A percentile compares a stretch with the other conserved stretches of the same genome.
phyloP scores from a whole-genome alignment of 2,329 filamentous ascomycete species.

The Nigrospora oryzae region DNA sequence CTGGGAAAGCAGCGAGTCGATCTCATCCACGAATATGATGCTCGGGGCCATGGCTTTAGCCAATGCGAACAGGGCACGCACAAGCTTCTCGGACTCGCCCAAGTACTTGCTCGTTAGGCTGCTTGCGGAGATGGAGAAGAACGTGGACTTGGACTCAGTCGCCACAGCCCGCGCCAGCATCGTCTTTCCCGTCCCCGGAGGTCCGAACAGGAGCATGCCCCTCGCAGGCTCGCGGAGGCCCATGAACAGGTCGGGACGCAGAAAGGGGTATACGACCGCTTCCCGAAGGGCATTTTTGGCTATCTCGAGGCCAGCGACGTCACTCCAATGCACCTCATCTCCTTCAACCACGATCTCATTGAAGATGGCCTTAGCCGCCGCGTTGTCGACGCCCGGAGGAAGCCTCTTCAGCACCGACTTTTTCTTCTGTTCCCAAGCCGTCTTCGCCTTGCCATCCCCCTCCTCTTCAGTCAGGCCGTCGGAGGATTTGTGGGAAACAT shows the following conservation, averaged over 20 bases:
- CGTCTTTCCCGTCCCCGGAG: conserved; percentile 96
- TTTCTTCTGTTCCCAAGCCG: conserved; percentile 55
- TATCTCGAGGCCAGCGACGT: conserved; percentile 82
- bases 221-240: conserved; percentile 87
- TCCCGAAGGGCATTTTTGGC: conserved; percentile 92
- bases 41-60: conserved; percentile 83
- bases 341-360: conserved; percentile 94
- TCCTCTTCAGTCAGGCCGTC: conserved; percentile 28
- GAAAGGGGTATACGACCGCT: conserved; percentile 92
- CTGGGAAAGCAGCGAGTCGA: conserved; percentile 84
- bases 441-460: conserved; percentile 24
- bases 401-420: conserved; percentile 64
- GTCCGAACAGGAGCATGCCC: conserved; percentile 93
- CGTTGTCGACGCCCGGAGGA: conserved; percentile 72
- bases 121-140: conserved; percentile 94
- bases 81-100: conserved; percentile 93
- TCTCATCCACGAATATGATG: conserved; percentile 98
- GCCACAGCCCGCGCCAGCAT: conserved; percentile 94
- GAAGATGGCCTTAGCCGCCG: conserved; percentile 81
- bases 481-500: conserved; percentile 37
- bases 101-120: conserved; percentile 93
- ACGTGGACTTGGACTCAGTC: conserved; percentile 88
- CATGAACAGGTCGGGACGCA: conserved; percentile 92
- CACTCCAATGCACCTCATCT: conserved; percentile 89
- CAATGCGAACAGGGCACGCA: conserved; percentile 83